These are phyloP conservation scores for Dactylellina sp. DNA, from an alignment of 2,329 filamentous ascomycete genomes.

Conservation along the genomic window DNA sequence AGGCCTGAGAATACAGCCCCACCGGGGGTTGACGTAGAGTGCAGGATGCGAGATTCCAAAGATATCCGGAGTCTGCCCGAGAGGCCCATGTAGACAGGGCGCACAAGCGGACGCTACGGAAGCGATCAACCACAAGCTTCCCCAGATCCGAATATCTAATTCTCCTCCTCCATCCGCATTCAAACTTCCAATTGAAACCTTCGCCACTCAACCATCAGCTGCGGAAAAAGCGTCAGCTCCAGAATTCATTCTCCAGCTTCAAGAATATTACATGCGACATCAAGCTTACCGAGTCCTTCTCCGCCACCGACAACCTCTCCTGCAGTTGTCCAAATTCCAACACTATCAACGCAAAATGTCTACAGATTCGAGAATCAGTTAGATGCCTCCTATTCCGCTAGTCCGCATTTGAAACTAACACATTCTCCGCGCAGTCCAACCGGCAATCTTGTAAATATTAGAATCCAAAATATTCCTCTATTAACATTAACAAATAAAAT, in stretches of 20 bases:
- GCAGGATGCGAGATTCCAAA: too few relatives aligned
- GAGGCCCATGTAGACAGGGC: neutral
- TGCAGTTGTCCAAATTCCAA: conserved; percentile 45
- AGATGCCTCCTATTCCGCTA: neutral
- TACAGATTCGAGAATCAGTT: conserved; percentile 36
- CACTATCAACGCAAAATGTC: conserved; percentile 54
- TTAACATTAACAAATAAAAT: too few relatives aligned
- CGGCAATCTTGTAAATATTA: conserved; percentile 40
- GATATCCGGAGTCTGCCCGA: conserved; percentile 29
- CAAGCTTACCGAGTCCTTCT: conserved; percentile 34
- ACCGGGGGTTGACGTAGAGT: neutral
- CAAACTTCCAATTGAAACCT: neutral
- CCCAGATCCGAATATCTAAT: conserved; percentile 46
- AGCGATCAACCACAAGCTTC: conserved; percentile 35
- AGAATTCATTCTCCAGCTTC: neutral
- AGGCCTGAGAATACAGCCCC: neutral
- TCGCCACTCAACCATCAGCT: neutral
- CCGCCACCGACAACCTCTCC: conserved; percentile 20
- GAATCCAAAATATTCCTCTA: too few relatives aligned
- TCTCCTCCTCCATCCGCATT: neutral
- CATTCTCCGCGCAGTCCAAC: conserved; percentile 15
- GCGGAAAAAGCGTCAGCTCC: neutral
- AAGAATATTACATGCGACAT: conserved; percentile 33
- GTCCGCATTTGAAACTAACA: neutral
- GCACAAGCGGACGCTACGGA: conserved; percentile 28